Evolutionary conservation across 805 yeast species (phyloP).

Genomic region (Lipomyces yamanashiensis): DNA sequence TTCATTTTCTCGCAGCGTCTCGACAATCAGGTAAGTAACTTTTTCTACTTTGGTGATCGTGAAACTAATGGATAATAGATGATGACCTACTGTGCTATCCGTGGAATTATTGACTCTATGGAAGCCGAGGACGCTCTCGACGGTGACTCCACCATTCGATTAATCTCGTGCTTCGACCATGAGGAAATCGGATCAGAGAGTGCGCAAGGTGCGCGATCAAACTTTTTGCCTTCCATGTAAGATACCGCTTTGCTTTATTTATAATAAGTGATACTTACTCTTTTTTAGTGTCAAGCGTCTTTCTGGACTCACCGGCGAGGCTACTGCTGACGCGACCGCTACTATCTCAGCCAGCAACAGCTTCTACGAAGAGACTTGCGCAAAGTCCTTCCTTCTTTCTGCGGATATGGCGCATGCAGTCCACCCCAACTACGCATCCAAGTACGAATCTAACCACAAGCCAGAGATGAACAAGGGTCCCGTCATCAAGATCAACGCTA

Average conservation of each 20-base stretch:
- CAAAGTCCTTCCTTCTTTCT: constrained; percentile 81
- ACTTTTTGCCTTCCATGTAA: constrained; percentile 75
- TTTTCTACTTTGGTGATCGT: not conserved
- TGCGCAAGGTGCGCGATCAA: constrained; percentile 96
- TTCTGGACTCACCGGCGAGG: constrained; percentile 39
- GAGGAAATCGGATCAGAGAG: constrained; percentile 94
- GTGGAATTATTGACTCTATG: constrained; percentile 64
- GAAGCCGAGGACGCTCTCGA: constrained; percentile 48
- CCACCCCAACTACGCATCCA: constrained; percentile 84
- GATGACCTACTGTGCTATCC: constrained; percentile 72
- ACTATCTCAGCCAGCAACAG: constrained; percentile 2
- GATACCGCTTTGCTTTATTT: not conserved
- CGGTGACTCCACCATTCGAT: constrained; percentile 62
- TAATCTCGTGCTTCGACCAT: constrained; percentile 88
- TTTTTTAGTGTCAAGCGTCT: constrained; percentile 29
- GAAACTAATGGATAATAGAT: constrained; percentile 8
- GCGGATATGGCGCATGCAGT: constrained; percentile 98
- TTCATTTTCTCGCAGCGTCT: constrained; percentile 89
- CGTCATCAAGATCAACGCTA: constrained; percentile 90
- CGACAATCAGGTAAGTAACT: constrained; percentile 71
- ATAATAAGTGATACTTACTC: not conserved
- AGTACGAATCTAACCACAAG: constrained; percentile 76
- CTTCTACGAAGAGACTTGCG: constrained; percentile 39
- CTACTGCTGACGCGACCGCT: constrained; percentile 40
- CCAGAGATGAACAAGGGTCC: constrained; percentile 90